These are phyloP conservation scores for Euphorbia pulcherrima DNA, from an alignment of 345 rosid genomes.

Conservation along the genomic window DNA sequence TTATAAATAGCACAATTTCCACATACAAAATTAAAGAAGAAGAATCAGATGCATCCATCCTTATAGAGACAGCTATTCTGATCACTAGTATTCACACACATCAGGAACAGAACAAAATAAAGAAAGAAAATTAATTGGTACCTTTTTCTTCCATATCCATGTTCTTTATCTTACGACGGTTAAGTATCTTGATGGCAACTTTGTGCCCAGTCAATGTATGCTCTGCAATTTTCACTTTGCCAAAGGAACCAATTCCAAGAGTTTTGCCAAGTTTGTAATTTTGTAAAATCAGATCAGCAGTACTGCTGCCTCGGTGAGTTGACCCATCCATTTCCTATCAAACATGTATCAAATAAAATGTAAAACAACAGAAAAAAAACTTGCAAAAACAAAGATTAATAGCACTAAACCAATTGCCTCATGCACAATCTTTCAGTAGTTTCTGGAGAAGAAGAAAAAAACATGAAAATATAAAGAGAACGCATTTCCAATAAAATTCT, in stretches of 20 bases:
- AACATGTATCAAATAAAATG: not conserved
- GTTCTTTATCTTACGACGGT: constrained; percentile 70
- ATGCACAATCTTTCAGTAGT: not conserved
- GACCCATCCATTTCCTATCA: constrained; percentile 47
- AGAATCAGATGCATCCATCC: not conserved
- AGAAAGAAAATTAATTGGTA: constrained; percentile 14
- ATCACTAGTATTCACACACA: not conserved
- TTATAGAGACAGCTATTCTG: not conserved
- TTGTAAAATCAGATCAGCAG: constrained; percentile 48
- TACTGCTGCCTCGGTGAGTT: constrained; percentile 43
- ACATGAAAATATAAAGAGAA: not conserved
- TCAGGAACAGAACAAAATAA: not conserved
- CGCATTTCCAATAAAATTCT: not conserved
- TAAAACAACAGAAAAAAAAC: not conserved
- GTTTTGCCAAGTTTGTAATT: constrained; percentile 82
- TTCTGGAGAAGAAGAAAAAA: not conserved
- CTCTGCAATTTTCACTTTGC: constrained; percentile 90
- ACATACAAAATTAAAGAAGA: not conserved
- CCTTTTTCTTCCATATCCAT: constrained; percentile 96
- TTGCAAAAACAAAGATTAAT: not conserved
- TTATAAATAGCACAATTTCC: not conserved
- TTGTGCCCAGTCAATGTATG: constrained; percentile 79
- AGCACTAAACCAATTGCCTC: not conserved
- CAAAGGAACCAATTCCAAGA: constrained; percentile 89
- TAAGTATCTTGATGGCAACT: constrained; percentile 94